Percentiles rank a stretch among this genome's conserved stretches.
These are phyloP conservation scores for Scenedesmus sp. DNA, from an alignment of 163 green algal species.

Conservation along the genomic window DNA sequence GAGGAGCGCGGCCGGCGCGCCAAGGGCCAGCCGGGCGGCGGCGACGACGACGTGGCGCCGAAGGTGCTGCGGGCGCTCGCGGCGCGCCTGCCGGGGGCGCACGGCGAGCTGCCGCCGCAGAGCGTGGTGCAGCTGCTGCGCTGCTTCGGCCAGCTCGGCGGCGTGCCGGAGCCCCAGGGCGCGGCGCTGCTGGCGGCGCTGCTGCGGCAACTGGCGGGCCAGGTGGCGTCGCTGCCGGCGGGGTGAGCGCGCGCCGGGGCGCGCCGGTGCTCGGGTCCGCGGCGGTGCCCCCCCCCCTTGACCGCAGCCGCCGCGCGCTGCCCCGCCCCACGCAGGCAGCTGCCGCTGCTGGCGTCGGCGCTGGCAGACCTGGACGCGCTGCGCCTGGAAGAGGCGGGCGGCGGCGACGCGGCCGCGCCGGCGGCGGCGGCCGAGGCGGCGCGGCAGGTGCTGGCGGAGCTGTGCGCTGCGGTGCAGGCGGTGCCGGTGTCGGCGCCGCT, in stretches of 20 bases:
- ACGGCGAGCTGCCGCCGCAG: background rate
- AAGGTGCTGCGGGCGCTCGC: too few species aligned
- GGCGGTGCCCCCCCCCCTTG: background rate
- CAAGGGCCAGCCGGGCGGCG: too few species aligned
- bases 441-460: slow-evolving; percentile 4
- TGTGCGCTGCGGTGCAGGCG: background rate
- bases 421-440: background rate
- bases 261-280: background rate
- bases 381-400: slow-evolving; percentile 4
- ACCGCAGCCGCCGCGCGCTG: too few species aligned
- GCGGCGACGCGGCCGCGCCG: background rate
- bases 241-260: too few species aligned
- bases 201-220: background rate
- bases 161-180: background rate
- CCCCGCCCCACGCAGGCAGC: background rate
- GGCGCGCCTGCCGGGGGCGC: background rate
- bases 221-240: background rate
- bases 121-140: background rate
- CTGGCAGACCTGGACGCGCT: background rate
- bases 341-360: background rate
- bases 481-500: background rate
- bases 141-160: slow-evolving; percentile 13
- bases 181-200: background rate
- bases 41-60: too few species aligned
- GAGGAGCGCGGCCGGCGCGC: too few species aligned